Evolutionary conservation across 1,284 basidiomycete genomes (phyloP).

Genomic region (Bondarzewia mesenterica): DNA sequence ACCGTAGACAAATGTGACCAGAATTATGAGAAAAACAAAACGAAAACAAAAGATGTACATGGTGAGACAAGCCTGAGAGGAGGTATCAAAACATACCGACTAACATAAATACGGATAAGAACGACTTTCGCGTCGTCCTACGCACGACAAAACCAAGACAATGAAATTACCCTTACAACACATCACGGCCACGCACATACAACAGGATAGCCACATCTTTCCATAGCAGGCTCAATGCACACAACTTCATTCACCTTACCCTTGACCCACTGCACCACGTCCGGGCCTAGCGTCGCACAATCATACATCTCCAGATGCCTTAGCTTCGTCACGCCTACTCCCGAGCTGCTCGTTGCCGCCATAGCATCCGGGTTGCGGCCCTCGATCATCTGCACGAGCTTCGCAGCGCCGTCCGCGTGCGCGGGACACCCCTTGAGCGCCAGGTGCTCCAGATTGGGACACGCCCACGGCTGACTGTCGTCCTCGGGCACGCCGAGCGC

Average conservation of each 20-base stretch:
- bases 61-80: no score
- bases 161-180: no score
- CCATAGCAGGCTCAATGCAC: slow-evolving; percentile 43
- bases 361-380: slow-evolving; percentile 48
- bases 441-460: slow-evolving; percentile 47
- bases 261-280: slow-evolving; percentile 58
- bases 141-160: no score
- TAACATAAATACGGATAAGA: no score
- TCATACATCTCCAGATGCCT: slow-evolving; percentile 54
- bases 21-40: no score
- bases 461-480: slow-evolving; percentile 43
- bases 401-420: slow-evolving; percentile 51
- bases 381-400: slow-evolving; percentile 62
- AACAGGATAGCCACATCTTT: slow-evolving; percentile 21
- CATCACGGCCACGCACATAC: slow-evolving; percentile 11
- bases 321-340: slow-evolving; percentile 35
- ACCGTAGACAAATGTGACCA: no score
- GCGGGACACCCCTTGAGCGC: slow-evolving; percentile 53
- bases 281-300: slow-evolving; percentile 51
- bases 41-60: no score
- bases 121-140: no score
- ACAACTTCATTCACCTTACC: slow-evolving; percentile 49
- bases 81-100: no score
- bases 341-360: slow-evolving; percentile 8
- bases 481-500: slow-evolving; percentile 53